Conservation (phyloP, 345 rosid species). For the Kandelia obovata region DNA sequence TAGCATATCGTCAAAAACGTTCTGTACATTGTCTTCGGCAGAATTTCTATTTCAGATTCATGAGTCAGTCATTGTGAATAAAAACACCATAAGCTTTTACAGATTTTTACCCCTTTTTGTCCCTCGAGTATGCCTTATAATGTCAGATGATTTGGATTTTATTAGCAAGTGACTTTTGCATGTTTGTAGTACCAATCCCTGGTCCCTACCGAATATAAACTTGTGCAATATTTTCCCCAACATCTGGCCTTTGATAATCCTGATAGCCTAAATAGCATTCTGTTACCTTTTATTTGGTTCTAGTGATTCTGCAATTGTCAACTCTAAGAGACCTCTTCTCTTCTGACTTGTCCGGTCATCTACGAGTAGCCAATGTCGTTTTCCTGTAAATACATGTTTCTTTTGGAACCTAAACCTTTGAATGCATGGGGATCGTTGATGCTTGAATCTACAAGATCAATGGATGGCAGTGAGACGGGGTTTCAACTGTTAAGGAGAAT, state of each 20-base stretch:
- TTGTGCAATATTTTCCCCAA: background rate
- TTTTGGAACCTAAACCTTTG: too few species aligned
- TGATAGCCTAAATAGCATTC: background rate
- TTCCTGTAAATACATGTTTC: too few species aligned
- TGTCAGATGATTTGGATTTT: slow-evolving; percentile 6
- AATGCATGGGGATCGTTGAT: too few species aligned
- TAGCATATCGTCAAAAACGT: slow-evolving; percentile 9
- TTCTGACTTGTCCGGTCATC: too few species aligned
- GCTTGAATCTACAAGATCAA: background rate
- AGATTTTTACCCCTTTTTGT: slow-evolving; percentile 1
- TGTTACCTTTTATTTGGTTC: background rate
- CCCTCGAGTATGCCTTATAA: background rate
- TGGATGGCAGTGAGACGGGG: slow-evolving; percentile 21
- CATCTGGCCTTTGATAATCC: background rate
- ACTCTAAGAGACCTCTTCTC: too few species aligned
- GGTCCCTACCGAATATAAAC: background rate
- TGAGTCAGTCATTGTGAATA: slow-evolving; percentile 44
- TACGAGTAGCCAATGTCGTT: background rate
- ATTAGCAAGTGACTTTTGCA: slow-evolving; percentile 1
- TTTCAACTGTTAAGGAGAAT: slow-evolving; percentile 12
- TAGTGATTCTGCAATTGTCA: too few species aligned
- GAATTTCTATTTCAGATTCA: slow-evolving; percentile 23
- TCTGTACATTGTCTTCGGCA: slow-evolving; percentile 36
- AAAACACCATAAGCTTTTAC: slow-evolving; percentile 14
- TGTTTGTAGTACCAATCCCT: slow-evolving; percentile 1